Evolutionary conservation across 192 early-diverging fungal species (phyloP).

Genomic region (Backusella macrospora): DNA sequence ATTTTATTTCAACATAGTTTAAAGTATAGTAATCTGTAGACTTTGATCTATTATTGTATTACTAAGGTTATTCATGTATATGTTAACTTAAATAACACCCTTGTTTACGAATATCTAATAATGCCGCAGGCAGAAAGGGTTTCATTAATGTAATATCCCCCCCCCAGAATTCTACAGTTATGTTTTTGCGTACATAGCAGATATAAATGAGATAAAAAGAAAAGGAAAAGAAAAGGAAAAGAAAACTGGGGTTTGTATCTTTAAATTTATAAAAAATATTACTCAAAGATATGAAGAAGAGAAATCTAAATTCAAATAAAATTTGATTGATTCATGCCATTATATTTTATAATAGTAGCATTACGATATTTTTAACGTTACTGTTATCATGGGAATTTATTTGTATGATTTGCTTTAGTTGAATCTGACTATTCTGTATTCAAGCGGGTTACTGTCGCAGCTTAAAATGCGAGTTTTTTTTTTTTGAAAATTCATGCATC

Average conservation of each 20-base stretch:
- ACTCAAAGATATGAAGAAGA: not conserved
- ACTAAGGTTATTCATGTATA: not conserved
- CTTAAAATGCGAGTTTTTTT: constrained; percentile 3
- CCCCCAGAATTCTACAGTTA: not conserved
- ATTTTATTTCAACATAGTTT: not conserved
- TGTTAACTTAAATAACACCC: not conserved
- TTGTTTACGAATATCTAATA: not conserved
- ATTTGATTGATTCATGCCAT: not conserved
- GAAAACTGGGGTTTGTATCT: not conserved
- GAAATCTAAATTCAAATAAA: not conserved
- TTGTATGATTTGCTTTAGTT: too few relatives aligned
- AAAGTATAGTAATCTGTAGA: not conserved
- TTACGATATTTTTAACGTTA: not conserved
- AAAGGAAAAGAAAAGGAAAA: not conserved
- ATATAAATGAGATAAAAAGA: too few relatives aligned
- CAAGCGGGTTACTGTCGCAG: not conserved
- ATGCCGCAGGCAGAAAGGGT: constrained; percentile 10
- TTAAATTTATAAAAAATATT: not conserved
- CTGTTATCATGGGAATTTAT: too few relatives aligned
- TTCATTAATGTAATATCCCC: not conserved
- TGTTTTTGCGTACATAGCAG: not conserved
- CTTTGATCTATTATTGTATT: not conserved
- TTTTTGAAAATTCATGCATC: not conserved
- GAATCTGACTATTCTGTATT: too few relatives aligned
- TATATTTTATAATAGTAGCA: not conserved